Evolutionary conservation across 2,329 filamentous ascomycete species (phyloP), one percentile per base, ranked within the genome.

Genomic region (Hymenoscyphus linearis): DNA sequence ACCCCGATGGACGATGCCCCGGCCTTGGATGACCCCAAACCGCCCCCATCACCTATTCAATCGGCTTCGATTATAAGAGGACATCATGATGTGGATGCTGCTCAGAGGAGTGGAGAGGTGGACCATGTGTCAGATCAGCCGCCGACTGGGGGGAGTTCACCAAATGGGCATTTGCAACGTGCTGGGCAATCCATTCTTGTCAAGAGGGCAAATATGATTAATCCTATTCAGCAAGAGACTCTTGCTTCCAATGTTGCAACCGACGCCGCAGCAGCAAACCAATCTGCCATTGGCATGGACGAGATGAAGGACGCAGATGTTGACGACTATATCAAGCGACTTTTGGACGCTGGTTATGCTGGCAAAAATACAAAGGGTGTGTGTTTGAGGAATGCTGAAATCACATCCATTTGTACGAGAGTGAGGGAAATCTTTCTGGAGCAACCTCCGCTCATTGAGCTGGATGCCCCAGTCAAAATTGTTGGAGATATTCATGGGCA

Each of bases 321-420:
- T 34, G 95, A 99, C 72, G 95, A 99, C 73, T 97, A 96, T 81
- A 99, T 99, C 73, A 92, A 93, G 70, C 87, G 95, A 52, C 83
- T 99, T 52, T 80, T 99, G 59, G 95, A 99, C 75, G 93, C 95
- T 10, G 95, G 90, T 13, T 99, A 99, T 73, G 90, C 92, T 52
- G 92, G 92, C 67, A 99, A 99, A 76, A 91, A 97, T 69, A 98
- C 95, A 65, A 99, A 99, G 81, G 91, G 92, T 25, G 93, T 98
- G 26, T 97, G 93, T 70, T 81, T 99, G 63, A 97, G 96, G 80
- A 98, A 99, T 73, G 95, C 95, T 44, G 95, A 99, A 75, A 98
- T 99, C 66, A 89, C 88, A 54, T 92, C 93, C 63, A 93, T 99
- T 66, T 99, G 95, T 75, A 86, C 89, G 65, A 90, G 91, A 60